phyloP scores from a whole-genome alignment of 164 flowering plant species.

The Nymphaea colorata region DNA sequence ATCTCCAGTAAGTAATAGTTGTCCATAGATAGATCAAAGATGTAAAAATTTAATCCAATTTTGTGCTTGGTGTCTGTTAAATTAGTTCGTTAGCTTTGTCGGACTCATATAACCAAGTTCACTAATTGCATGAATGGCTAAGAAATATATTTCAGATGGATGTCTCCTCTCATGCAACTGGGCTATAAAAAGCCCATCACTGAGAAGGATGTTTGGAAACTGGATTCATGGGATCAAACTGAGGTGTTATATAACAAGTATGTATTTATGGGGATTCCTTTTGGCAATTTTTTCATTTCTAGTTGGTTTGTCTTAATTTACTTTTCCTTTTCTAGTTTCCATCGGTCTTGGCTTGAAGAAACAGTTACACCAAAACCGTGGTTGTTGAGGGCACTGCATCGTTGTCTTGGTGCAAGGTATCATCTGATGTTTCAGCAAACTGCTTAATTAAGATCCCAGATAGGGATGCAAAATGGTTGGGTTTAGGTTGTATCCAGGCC shows the following conservation, averaged over 20 bases:
- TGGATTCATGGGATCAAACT: conserved; percentile 88
- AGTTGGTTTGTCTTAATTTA: background rate
- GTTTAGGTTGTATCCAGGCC: background rate
- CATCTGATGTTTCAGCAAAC: conserved; percentile 1
- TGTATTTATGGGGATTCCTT: conserved; percentile 9
- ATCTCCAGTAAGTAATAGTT: conserved; percentile 53
- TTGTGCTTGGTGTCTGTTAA: no score
- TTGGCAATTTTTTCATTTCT: background rate
- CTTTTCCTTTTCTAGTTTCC: conserved; percentile 42
- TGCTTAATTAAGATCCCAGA: no score
- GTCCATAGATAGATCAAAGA: no score
- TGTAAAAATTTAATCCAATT: no score
- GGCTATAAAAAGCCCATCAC: conserved; percentile 76
- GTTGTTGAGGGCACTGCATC: conserved; percentile 77
- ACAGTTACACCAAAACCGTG: conserved; percentile 67
- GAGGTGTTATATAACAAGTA: conserved; percentile 68
- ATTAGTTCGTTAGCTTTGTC: no score
- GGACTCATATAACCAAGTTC: no score
- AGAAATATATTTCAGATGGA: conserved; percentile 72
- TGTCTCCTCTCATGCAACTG: conserved; percentile 70
- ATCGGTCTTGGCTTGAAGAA: conserved; percentile 77
- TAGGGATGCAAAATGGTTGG: no score
- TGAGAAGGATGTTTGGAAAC: conserved; percentile 94
- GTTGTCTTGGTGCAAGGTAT: conserved; percentile 85
- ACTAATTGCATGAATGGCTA: no score